phyloP scores from a whole-genome alignment of 2,329 filamentous ascomycete genomes.

The Microdochium trichocladiopsis region DNA sequence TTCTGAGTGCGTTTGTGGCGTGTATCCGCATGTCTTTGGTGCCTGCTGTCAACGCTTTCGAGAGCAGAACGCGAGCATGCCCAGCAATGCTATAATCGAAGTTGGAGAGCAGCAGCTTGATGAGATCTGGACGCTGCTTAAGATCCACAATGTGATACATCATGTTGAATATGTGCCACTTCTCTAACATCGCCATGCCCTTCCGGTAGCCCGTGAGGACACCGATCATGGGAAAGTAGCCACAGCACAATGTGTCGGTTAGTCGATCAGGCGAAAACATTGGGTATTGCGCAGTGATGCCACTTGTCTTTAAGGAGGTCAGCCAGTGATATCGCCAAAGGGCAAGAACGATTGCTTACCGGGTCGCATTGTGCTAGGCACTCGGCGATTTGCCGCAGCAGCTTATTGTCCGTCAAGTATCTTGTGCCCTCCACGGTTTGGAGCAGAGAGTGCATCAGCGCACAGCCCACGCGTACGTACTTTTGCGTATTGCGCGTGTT shows the following conservation, averaged over 20 bases:
- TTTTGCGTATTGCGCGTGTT: conserved; percentile 92
- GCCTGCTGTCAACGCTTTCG: conserved; percentile 86
- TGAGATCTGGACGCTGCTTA: conserved; percentile 82
- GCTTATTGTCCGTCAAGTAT: conserved; percentile 85
- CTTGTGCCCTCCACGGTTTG: conserved; percentile 79
- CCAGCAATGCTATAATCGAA: conserved; percentile 88
- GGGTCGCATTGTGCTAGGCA: conserved; percentile 93
- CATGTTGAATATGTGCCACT: conserved; percentile 99
- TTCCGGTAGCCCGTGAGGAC: conserved; percentile 75
- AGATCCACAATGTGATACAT: conserved; percentile 97
- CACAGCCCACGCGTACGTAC: conserved; percentile 85
- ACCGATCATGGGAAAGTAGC: conserved; percentile 91
- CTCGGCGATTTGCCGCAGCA: conserved; percentile 88
- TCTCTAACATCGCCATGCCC: conserved; percentile 82
- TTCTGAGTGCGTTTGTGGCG: conserved; percentile 77
- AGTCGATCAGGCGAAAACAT: conserved; percentile 85
- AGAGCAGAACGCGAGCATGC: conserved; percentile 85
- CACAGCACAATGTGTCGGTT: conserved; percentile 78
- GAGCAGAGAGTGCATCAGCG: conserved; percentile 77
- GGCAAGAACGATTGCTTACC: conserved; percentile 37
- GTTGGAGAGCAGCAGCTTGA: conserved; percentile 79
- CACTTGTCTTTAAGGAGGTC: conserved; percentile 46
- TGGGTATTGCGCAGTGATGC: conserved; percentile 72
- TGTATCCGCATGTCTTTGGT: conserved; percentile 89
- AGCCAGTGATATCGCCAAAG: conserved; percentile 5